Evolutionary conservation across 2,329 filamentous ascomycete species (phyloP).

Genomic region (Penicillium sp.): DNA sequence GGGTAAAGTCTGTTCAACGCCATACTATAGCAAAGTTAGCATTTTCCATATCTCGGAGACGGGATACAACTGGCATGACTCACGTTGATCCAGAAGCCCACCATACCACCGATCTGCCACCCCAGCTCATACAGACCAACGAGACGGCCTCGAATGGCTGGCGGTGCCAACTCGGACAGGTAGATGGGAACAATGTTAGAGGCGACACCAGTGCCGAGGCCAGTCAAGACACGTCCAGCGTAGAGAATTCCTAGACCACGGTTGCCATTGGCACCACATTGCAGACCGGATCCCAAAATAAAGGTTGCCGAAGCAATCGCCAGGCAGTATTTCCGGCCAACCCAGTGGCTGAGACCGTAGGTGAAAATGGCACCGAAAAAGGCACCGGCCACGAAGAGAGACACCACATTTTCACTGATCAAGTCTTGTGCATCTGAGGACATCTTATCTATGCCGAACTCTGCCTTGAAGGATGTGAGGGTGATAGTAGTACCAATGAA

Average conservation of each 20-base stretch:
- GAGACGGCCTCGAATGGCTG: conserved; percentile 58
- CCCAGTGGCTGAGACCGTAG: conserved; percentile 61
- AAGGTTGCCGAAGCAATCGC: conserved; percentile 63
- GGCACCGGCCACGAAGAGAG: conserved; percentile 75
- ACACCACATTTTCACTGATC: conserved; percentile 71
- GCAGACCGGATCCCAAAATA: conserved; percentile 65
- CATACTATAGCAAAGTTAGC: conserved; percentile 45
- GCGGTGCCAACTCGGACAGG: conserved; percentile 58
- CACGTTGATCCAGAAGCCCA: conserved; percentile 53
- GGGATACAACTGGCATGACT: conserved; percentile 11
- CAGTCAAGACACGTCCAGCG: conserved; percentile 57
- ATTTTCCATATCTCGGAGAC: neutral
- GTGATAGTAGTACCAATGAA: conserved; percentile 77
- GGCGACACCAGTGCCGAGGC: conserved; percentile 56
- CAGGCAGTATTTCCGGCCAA: conserved; percentile 64
- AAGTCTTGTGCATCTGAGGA: conserved; percentile 51
- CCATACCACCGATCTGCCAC: conserved; percentile 53
- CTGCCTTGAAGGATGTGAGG: conserved; percentile 63
- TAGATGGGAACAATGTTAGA: conserved; percentile 61
- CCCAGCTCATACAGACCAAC: conserved; percentile 58
- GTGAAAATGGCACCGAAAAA: conserved; percentile 71
- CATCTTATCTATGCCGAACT: conserved; percentile 63
- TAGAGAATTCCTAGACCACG: conserved; percentile 62
- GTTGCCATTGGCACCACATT: conserved; percentile 60
- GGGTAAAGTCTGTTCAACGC: conserved; percentile 45